Conservation (phyloP, 2,329 filamentous ascomycete genomes). For the Trichoderma arundinaceum region DNA sequence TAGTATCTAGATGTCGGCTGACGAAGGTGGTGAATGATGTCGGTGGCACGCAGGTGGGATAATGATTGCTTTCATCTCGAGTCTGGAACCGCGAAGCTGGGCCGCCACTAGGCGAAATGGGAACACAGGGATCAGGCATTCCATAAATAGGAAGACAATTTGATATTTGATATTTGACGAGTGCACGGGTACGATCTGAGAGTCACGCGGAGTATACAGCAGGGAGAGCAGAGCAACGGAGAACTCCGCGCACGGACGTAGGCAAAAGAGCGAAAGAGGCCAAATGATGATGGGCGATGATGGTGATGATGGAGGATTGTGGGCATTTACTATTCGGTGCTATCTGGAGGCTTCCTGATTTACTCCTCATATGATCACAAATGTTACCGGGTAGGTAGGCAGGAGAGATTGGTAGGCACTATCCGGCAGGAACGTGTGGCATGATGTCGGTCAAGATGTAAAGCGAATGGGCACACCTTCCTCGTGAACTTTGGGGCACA, state of each 20-base stretch:
- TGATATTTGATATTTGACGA: not conserved
- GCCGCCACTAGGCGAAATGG: slow-evolving; percentile 1
- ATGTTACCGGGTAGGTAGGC: not conserved
- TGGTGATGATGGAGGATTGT: not conserved
- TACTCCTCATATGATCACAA: not conserved
- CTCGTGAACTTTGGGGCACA: not conserved
- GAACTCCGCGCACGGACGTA: not conserved
- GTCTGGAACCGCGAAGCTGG: not conserved
- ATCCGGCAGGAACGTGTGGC: not conserved
- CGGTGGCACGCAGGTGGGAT: not conserved
- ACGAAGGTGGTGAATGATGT: not conserved
- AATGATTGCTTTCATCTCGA: slow-evolving; percentile 17
- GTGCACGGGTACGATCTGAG: too few relatives aligned
- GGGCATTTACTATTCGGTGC: too few relatives aligned
- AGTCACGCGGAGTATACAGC: not conserved
- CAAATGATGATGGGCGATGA: not conserved
- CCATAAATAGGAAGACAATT: slow-evolving; percentile 3
- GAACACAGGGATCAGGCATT: slow-evolving; percentile 1
- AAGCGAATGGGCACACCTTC: not conserved
- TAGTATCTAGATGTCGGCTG: not conserved
- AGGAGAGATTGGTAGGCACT: not conserved
- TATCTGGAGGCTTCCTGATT: too few relatives aligned
- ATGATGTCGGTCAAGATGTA: not conserved
- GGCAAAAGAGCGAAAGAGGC: too few relatives aligned
- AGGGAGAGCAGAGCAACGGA: not conserved